Evolutionary conservation across 2,329 filamentous ascomycete genomes (phyloP), one percentile per base, ranked within the genome.

Genomic region (Paraphoma sp.): DNA sequence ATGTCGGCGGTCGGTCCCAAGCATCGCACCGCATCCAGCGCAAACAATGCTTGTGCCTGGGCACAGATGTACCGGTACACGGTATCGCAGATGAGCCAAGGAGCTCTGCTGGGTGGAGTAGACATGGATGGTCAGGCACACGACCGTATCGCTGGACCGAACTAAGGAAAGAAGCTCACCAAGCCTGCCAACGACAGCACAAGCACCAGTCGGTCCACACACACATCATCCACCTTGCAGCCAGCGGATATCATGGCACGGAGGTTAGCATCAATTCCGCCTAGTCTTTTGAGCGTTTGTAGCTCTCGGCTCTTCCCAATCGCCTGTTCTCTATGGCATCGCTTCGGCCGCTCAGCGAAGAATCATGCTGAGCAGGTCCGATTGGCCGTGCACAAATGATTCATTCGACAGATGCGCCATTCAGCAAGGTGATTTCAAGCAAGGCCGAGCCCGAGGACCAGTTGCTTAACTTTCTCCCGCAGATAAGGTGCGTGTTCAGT

Each of bases 401-500:
- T 33, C 5, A 17, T 48, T 46, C 33, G 33, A 14, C 3, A 14
- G 33, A 10, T 10, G n/a, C 42, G 8, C 48, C n/a, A 23, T 51
- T 33, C 23, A 23, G 28, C n/a, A 51, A 45, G 31, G 30, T 48
- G 44, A 31, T 38, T 52, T 60, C 53, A 67, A 67, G 64, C 65
- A 65, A 45, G 47, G 47, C 47, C 47, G 47, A 49, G 47, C 30
- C 36, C 56, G 51, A 14, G 57, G 56, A 60, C 59, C 59, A 60
- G 65, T 23, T 64, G 65, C 65, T 67, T 68, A 62, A 58, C 45
- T 51, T 50, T 52, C 60, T 54, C 56, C 53, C 48, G 46, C 47
- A 58, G 57, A 65, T 65, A 59, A 65, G 59, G 41, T 51, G 36
- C 23, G 23, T 40, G 33, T 4, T 14, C n/a, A 45, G 33, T 8